These are phyloP conservation scores for Pseudocercospora cruenta DNA, from an alignment of 2,329 filamentous ascomycete species.

Conservation along the genomic window DNA sequence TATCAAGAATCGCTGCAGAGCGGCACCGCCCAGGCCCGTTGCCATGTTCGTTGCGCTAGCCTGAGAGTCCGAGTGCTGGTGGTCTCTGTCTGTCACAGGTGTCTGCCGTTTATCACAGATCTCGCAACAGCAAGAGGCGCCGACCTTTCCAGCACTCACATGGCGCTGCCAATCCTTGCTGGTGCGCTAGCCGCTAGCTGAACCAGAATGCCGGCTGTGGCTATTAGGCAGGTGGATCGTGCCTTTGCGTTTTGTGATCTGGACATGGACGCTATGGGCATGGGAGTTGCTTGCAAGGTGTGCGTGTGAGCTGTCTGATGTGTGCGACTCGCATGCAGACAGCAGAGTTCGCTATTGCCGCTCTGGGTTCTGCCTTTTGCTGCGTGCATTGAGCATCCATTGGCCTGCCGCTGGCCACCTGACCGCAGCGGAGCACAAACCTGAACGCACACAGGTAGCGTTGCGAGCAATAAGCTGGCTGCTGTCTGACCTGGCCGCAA, in stretches of 20 bases:
- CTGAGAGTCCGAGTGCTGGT: too few species aligned
- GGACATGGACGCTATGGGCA: not conserved
- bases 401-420: not conserved
- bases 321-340: not conserved
- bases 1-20: not conserved
- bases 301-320: not conserved
- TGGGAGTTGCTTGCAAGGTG: not conserved
- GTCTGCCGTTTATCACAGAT: conserved; percentile 7
- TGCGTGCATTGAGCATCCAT: not conserved
- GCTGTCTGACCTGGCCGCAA: not conserved
- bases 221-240: conserved; percentile 5
- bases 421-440: not conserved
- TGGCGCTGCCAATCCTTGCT: not conserved
- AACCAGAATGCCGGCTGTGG: conserved; percentile 11
- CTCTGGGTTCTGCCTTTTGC: not conserved
- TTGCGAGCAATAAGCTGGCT: not conserved
- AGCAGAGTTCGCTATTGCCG: not conserved
- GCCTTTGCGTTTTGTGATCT: conserved; percentile 7
- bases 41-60: not conserved
- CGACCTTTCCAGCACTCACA: not conserved
- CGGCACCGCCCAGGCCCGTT: not conserved
- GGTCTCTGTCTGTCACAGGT: not conserved
- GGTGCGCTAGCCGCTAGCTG: conserved; percentile 3
- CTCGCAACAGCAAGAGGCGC: not conserved
- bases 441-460: too few species aligned